A percentile compares a stretch with the other conserved stretches of the same genome.
These are phyloP conservation scores for Alternaria sp. DNA, from an alignment of 2,329 filamentous ascomycete genomes.

Conservation along the genomic window DNA sequence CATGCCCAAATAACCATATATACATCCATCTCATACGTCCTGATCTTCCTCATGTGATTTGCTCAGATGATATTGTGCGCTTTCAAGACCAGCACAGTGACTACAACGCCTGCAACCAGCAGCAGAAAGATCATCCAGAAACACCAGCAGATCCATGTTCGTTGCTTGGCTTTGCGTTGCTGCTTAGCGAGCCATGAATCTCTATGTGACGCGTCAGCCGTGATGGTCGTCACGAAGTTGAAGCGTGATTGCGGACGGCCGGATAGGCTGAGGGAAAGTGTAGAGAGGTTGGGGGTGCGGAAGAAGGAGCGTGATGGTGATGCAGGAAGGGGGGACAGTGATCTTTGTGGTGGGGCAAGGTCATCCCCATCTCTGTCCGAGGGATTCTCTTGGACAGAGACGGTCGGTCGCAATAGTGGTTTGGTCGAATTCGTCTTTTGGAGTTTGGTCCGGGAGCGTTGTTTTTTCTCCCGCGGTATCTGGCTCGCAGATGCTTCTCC, in stretches of 20 bases:
- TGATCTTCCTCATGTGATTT: background rate
- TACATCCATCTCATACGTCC: background rate
- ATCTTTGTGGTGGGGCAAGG: background rate
- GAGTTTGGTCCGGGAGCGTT: conserved; percentile 11
- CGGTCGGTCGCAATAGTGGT: conserved; percentile 14
- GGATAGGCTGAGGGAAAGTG: conserved; percentile 34
- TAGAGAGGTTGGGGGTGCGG: conserved; percentile 29
- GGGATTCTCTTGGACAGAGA: background rate
- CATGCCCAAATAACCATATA: background rate
- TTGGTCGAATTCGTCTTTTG: conserved; percentile 24
- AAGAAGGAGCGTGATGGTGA: conserved; percentile 13
- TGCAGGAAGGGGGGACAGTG: background rate
- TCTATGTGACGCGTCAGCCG: conserved; percentile 49
- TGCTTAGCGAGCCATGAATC: conserved; percentile 64
- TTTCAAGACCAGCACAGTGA: conserved; percentile 57
- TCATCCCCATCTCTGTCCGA: background rate
- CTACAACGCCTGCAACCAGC: conserved; percentile 56
- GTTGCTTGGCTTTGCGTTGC: conserved; percentile 57
- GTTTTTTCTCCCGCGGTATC: background rate
- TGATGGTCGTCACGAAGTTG: conserved; percentile 45
- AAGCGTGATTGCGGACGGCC: conserved; percentile 39
- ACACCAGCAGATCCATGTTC: conserved; percentile 58
- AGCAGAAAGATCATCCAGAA: conserved; percentile 59
- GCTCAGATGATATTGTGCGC: conserved; percentile 38
- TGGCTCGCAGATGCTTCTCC: background rate